Evolutionary conservation across 2,329 filamentous ascomycete genomes (phyloP).

Genomic region (Talaromyces sp.): DNA sequence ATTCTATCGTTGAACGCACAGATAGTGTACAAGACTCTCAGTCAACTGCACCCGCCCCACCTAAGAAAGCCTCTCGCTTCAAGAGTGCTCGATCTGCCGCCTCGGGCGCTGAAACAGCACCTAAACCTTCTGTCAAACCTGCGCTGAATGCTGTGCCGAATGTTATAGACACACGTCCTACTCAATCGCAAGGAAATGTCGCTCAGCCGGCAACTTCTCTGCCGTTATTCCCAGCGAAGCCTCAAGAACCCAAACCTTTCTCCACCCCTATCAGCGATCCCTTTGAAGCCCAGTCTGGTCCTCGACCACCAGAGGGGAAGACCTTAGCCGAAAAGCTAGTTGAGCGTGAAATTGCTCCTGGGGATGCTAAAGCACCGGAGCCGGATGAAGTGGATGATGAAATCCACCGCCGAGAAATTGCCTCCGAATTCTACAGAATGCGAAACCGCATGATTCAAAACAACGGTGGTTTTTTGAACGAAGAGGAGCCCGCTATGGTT

Average conservation of each 20-base stretch:
- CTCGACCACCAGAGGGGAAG: conserved; percentile 46
- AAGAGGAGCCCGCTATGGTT: conserved; percentile 68
- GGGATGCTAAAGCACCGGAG: conserved; percentile 42
- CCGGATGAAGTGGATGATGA: conserved; percentile 73
- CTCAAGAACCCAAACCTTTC: conserved; percentile 41
- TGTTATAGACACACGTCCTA: conserved; percentile 21
- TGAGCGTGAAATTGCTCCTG: conserved; percentile 50
- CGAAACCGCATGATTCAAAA: conserved; percentile 81
- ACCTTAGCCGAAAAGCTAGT: conserved; percentile 63
- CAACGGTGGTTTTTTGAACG: conserved; percentile 77
- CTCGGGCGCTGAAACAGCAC: not conserved
- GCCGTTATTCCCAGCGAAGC: conserved; percentile 42
- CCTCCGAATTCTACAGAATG: conserved; percentile 78
- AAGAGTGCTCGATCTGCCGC: conserved; percentile 38
- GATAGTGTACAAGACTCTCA: conserved; percentile 19
- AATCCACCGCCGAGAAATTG: conserved; percentile 74
- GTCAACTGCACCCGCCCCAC: conserved; percentile 20
- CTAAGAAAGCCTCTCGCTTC: conserved; percentile 50
- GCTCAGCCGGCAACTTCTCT: conserved; percentile 29
- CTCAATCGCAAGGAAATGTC: conserved; percentile 25
- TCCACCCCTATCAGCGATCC: conserved; percentile 39
- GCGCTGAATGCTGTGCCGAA: conserved; percentile 18
- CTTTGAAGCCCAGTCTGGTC: conserved; percentile 20
- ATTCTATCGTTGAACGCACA: conserved; percentile 49
- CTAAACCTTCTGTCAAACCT: conserved; percentile 9